Evolutionary conservation across 768 basidiomycete species (phyloP).

Genomic region (Mycena pura): DNA sequence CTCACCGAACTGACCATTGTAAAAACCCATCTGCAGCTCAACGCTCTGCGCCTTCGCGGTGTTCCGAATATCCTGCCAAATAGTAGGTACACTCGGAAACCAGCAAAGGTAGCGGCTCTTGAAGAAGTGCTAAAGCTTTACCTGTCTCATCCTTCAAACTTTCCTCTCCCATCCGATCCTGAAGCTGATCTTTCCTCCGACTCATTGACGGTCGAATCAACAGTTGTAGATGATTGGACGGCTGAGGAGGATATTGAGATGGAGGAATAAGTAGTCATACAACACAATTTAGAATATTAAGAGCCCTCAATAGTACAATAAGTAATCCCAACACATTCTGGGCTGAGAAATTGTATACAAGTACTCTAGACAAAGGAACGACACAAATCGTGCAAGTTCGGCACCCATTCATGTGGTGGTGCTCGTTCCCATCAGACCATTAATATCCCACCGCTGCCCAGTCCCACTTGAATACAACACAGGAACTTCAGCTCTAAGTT

Average conservation of each 20-base stretch:
- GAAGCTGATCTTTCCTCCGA: background rate
- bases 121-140: background rate
- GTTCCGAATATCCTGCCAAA: slow-evolving; percentile 7
- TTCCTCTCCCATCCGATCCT: background rate
- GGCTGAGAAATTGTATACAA: no score
- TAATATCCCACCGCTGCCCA: no score
- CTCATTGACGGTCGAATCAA: background rate
- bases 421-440: no score
- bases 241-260: slow-evolving; percentile 13
- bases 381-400: no score
- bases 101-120: background rate
- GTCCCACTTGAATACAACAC: no score
- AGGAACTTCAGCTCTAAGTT: no score
- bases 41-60: background rate
- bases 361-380: no score
- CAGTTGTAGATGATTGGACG: background rate
- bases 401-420: no score
- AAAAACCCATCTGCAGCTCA: background rate
- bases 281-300: no score
- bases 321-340: no score
- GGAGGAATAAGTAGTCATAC: slow-evolving; percentile 17
- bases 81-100: background rate
- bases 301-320: no score
- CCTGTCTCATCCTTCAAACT: background rate
- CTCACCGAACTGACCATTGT: background rate